phyloP scores from a whole-genome alignment of 352 stramenopile genomes.

The Phytophthora citrophthora region DNA sequence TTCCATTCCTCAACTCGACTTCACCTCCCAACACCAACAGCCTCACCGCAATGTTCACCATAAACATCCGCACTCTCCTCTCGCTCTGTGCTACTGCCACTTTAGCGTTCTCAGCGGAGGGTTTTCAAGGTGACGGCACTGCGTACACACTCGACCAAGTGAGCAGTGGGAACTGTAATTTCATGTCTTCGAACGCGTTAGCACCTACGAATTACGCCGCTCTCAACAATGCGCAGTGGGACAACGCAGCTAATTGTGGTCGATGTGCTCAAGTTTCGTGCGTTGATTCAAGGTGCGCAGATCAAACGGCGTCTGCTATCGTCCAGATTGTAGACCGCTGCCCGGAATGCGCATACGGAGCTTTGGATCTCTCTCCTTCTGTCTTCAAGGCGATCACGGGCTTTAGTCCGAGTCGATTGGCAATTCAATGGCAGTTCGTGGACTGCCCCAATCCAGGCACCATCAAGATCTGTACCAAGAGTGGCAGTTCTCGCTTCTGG shows the following conservation, averaged over 20 bases:
- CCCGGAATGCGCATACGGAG: slow-evolving; percentile 44
- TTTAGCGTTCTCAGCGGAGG: slow-evolving; percentile 11
- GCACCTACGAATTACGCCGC: slow-evolving; percentile 50
- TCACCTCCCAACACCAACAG: slow-evolving; percentile 3
- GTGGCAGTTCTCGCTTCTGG: slow-evolving; percentile 47
- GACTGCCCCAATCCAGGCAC: slow-evolving; percentile 41
- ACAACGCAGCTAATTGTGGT: slow-evolving; percentile 42
- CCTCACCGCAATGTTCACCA: slow-evolving; percentile 11
- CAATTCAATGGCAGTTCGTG: slow-evolving; percentile 47
- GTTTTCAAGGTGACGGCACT: slow-evolving; percentile 49
- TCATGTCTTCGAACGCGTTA: slow-evolving; percentile 45
- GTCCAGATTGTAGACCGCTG: slow-evolving; percentile 47
- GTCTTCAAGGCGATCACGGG: slow-evolving; percentile 44
- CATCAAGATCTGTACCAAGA: slow-evolving; percentile 48
- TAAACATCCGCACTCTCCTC: slow-evolving; percentile 3
- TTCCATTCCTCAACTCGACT: slow-evolving; percentile 19
- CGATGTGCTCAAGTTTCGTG: slow-evolving; percentile 54
- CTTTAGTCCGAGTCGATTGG: slow-evolving; percentile 32
- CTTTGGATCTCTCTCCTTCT: slow-evolving; percentile 42
- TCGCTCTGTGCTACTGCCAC: not conserved
- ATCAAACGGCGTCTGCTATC: slow-evolving; percentile 22
- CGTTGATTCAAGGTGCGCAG: slow-evolving; percentile 30
- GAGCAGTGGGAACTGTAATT: slow-evolving; percentile 56
- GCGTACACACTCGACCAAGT: slow-evolving; percentile 47
- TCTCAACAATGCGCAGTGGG: slow-evolving; percentile 58